These are phyloP conservation scores for Thalassiosira oceanica DNA, from an alignment of 352 stramenopile genomes.

Conservation along the genomic window DNA sequence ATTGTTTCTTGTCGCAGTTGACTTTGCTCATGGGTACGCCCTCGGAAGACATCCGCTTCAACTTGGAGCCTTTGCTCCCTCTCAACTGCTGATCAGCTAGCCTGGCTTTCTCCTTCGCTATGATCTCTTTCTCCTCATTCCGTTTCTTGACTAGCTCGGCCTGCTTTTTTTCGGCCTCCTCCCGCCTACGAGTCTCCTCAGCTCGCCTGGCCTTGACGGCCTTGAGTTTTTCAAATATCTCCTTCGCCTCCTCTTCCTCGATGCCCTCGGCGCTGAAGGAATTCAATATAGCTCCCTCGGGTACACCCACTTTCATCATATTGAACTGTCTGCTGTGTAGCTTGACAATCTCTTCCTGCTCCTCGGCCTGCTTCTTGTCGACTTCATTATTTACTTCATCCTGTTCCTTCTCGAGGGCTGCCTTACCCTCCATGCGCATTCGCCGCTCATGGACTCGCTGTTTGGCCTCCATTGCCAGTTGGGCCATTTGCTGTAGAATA, in stretches of 20 bases:
- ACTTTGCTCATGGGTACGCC: too few species aligned
- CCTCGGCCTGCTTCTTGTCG: conserved; percentile 13
- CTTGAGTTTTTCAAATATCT: conserved; percentile 32
- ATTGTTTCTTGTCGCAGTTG: too few species aligned
- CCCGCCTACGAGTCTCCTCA: conserved; percentile 1
- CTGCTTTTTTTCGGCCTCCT: conserved; percentile 1
- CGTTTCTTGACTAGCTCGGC: conserved; percentile 1
- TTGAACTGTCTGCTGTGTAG: conserved; percentile 39
- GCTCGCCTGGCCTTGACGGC: conserved; percentile 13
- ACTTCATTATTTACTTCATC: conserved; percentile 11
- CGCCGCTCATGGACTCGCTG: conserved; percentile 17
- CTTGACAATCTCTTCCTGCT: conserved; percentile 37
- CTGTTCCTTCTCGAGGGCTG: conserved; percentile 19
- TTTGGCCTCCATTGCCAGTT: conserved; percentile 46
- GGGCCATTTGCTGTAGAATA: too few species aligned
- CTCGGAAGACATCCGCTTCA: background rate
- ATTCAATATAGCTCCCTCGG: conserved; percentile 36
- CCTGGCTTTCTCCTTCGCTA: background rate
- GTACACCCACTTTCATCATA: conserved; percentile 47
- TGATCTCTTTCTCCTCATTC: conserved; percentile 1
- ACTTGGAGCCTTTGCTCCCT: background rate
- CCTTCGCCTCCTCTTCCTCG: conserved; percentile 33
- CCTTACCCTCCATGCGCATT: conserved; percentile 25
- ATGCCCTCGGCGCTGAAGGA: conserved; percentile 30
- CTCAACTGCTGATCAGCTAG: background rate